Conservation (phyloP, 2,329 filamentous ascomycete genomes). For the Verticillium dahliae region DNA sequence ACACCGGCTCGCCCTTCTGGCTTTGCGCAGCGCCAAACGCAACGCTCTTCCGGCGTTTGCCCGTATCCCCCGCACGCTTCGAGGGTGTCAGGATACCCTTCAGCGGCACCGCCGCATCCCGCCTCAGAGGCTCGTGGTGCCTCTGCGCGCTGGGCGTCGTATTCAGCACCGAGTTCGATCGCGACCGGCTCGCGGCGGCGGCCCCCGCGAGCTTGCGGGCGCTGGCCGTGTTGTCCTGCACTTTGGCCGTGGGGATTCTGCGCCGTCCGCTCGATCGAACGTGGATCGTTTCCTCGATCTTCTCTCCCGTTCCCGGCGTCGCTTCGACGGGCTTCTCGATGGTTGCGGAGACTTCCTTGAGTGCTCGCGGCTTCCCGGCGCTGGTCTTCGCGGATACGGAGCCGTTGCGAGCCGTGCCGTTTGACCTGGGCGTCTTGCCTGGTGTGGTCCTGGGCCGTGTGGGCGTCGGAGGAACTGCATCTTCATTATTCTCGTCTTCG, state of each 20-base stretch:
- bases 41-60: constrained; percentile 45
- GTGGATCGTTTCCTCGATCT: constrained; percentile 6
- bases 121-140: background rate
- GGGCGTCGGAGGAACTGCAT: background rate
- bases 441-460: background rate
- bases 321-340: background rate
- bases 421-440: background rate
- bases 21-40: constrained; percentile 34
- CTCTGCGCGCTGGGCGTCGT: constrained; percentile 8
- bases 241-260: constrained; percentile 8
- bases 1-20: constrained; percentile 30
- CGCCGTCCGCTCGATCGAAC: constrained; percentile 8
- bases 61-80: constrained; percentile 28
- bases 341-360: background rate
- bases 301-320: background rate
- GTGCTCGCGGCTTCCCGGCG: background rate
- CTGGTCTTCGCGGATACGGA: background rate
- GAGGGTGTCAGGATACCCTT: constrained; percentile 52
- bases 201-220: background rate
- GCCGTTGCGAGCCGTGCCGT: background rate
- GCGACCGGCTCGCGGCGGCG: constrained; percentile 3
- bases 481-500: background rate
- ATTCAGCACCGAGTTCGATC: constrained; percentile 6
- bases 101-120: constrained; percentile 18
- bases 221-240: constrained; percentile 3